These are phyloP conservation scores for Globisporangium viniferum DNA, from an alignment of 352 stramenopile species.

Conservation along the genomic window DNA sequence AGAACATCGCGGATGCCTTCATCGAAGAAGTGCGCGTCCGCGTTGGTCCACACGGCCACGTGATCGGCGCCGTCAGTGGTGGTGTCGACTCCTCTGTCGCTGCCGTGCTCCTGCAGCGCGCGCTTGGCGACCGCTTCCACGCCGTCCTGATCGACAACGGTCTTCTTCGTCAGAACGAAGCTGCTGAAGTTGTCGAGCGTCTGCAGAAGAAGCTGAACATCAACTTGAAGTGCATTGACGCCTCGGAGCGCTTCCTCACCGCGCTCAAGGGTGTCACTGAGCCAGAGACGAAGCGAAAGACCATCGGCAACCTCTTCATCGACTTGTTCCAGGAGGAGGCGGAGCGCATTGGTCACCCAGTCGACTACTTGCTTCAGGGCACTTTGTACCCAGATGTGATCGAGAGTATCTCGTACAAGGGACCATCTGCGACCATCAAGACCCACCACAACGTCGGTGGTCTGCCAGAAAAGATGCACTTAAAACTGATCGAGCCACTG, in stretches of 20 bases:
- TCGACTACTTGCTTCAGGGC: slow-evolving; percentile 96
- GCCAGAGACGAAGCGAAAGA: slow-evolving; percentile 98
- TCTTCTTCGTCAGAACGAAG: slow-evolving; percentile 96
- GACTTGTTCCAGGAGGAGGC: slow-evolving; percentile 96
- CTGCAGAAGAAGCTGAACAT: slow-evolving; percentile 91
- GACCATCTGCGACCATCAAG: slow-evolving; percentile 98
- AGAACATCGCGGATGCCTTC: slow-evolving; percentile 90
- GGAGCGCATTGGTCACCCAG: slow-evolving; percentile 70
- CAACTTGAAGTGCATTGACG: slow-evolving; percentile 97
- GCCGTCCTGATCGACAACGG: slow-evolving; percentile 99
- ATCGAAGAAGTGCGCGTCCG: slow-evolving; percentile 88
- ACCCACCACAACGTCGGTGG: slow-evolving; percentile 99
- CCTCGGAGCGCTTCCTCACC: slow-evolving; percentile 94
- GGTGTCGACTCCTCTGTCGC: slow-evolving; percentile 99
- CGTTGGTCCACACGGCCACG: slow-evolving; percentile 93
- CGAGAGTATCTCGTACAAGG: slow-evolving; percentile 98
- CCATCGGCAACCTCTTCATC: slow-evolving; percentile 99
- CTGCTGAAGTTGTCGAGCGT: slow-evolving; percentile 87
- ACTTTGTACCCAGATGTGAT: slow-evolving; percentile 99
- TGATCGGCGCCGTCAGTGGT: slow-evolving; percentile 98
- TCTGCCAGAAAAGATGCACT: slow-evolving; percentile 96
- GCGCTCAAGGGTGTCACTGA: slow-evolving; percentile 94
- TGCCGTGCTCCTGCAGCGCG: slow-evolving; percentile 96
- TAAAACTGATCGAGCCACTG: slow-evolving; percentile 99
- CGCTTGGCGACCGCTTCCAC: slow-evolving; percentile 98